A percentile compares a stretch with the other conserved stretches of the same genome.
phyloP scores from a whole-genome alignment of 441 rosid species.

The Adansonia madagascariensis region DNA sequence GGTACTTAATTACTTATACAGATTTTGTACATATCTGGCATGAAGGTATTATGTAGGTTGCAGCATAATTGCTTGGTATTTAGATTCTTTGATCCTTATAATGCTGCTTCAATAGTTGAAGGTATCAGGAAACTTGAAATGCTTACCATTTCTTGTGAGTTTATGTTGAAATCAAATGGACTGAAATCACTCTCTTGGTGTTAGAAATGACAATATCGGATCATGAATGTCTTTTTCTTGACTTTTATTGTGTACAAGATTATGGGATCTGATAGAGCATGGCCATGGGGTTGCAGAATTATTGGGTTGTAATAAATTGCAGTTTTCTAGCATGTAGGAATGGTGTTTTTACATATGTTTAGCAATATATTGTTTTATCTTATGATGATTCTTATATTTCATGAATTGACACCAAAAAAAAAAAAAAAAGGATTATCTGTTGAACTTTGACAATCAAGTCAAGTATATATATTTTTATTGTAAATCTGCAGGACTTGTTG shows the following conservation, averaged over 20 bases:
- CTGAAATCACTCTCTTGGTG: not conserved
- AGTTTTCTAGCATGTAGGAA: not conserved
- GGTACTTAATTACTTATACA: conserved; percentile 43
- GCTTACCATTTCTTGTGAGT: not conserved
- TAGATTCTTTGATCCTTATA: not conserved
- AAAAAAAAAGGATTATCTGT: too few relatives aligned
- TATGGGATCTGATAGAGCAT: not conserved
- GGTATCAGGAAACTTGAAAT: not conserved
- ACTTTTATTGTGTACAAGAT: not conserved
- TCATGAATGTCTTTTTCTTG: not conserved
- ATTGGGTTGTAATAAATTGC: not conserved
- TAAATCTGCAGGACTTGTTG: conserved; percentile 66
- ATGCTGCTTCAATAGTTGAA: not conserved
- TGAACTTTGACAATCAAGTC: conserved; percentile 5
- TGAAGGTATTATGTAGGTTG: not conserved
- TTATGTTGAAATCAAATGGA: not conserved
- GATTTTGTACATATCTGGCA: not conserved
- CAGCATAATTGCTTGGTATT: conserved; percentile 15
- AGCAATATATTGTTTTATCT: not conserved
- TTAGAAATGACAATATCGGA: not conserved
- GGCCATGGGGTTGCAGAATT: not conserved
- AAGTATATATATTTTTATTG: not conserved
- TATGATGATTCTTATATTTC: not conserved
- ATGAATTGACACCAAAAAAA: not conserved
- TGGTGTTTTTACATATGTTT: not conserved